Evolutionary conservation across 371 early-diverging fungal species (phyloP).

Genomic region (Mortierella sp.): DNA sequence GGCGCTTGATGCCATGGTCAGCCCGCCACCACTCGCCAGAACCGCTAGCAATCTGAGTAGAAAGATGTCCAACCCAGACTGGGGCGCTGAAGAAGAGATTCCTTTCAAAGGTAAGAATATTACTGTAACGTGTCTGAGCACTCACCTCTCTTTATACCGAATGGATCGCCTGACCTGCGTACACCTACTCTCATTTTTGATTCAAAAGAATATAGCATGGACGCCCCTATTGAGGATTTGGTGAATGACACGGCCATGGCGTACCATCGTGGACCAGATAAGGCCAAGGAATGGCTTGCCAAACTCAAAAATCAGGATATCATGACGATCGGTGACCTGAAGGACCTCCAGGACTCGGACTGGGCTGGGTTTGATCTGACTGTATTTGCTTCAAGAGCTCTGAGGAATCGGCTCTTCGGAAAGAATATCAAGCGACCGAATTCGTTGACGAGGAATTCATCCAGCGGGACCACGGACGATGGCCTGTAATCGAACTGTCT

Average conservation of each 20-base stretch:
- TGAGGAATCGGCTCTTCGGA: slow-evolving; percentile 83
- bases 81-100: slow-evolving; percentile 56
- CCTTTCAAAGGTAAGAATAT: slow-evolving; percentile 42
- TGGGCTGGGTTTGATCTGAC: slow-evolving; percentile 84
- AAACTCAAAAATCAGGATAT: slow-evolving; percentile 81
- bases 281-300: slow-evolving; percentile 80
- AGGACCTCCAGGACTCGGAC: slow-evolving; percentile 81
- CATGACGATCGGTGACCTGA: slow-evolving; percentile 84
- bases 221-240: slow-evolving; percentile 73
- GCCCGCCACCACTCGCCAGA: slow-evolving; percentile 9
- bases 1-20: slow-evolving; percentile 22
- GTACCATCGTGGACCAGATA: slow-evolving; percentile 75
- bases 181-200: not conserved
- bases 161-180: not conserved
- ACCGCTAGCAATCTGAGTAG: slow-evolving; percentile 20
- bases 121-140: too few species aligned
- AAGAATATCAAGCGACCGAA: slow-evolving; percentile 60
- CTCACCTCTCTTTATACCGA: too few species aligned
- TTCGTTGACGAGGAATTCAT: slow-evolving; percentile 70
- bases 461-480: slow-evolving; percentile 66
- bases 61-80: slow-evolving; percentile 36
- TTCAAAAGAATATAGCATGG: slow-evolving; percentile 66
- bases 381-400: slow-evolving; percentile 87
- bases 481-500: slow-evolving; percentile 78
- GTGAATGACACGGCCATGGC: slow-evolving; percentile 77